Evolutionary conservation across 148 eudicot genomes (phyloP).

Genomic region (Camellia lanceoleosa): DNA sequence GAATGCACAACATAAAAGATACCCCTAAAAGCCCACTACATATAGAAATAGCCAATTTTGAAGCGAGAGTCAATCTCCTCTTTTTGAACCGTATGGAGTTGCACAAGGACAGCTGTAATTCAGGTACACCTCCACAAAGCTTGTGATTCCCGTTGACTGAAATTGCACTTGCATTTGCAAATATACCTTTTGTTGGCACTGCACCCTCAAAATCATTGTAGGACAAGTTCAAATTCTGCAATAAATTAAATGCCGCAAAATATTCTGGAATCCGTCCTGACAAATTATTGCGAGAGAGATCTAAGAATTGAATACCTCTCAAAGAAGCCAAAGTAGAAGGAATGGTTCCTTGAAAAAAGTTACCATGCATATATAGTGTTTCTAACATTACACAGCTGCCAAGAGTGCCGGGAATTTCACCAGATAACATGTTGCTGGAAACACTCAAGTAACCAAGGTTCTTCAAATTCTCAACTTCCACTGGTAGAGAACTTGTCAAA

Average conservation of each 20-base stretch:
- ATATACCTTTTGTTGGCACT: slow-evolving; percentile 26
- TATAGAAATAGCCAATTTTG: background rate
- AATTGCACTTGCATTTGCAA: slow-evolving; percentile 17
- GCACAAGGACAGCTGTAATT: slow-evolving; percentile 23
- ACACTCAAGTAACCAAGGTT: background rate
- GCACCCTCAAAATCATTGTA: slow-evolving; percentile 33
- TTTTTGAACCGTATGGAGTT: background rate
- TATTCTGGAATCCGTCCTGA: slow-evolving; percentile 5
- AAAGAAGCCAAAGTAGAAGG: slow-evolving; percentile 7
- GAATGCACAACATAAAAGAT: background rate
- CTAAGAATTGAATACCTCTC: background rate
- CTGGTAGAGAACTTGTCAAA: slow-evolving; percentile 10
- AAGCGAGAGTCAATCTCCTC: background rate
- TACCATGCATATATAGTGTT: background rate
- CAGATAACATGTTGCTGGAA: slow-evolving; percentile 17
- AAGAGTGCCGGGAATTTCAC: slow-evolving; percentile 9
- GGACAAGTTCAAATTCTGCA: slow-evolving; percentile 14
- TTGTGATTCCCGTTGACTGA: slow-evolving; percentile 22
- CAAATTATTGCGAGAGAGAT: slow-evolving; percentile 21
- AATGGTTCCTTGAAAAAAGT: slow-evolving; percentile 11
- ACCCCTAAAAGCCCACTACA: background rate
- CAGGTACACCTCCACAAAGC: slow-evolving; percentile 32
- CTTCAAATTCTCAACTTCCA: slow-evolving; percentile 7
- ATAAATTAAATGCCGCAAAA: slow-evolving; percentile 2
- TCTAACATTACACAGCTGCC: slow-evolving; percentile 3